phyloP scores from a whole-genome alignment of 2,329 filamentous ascomycete genomes.

The Aschersonia sp. region DNA sequence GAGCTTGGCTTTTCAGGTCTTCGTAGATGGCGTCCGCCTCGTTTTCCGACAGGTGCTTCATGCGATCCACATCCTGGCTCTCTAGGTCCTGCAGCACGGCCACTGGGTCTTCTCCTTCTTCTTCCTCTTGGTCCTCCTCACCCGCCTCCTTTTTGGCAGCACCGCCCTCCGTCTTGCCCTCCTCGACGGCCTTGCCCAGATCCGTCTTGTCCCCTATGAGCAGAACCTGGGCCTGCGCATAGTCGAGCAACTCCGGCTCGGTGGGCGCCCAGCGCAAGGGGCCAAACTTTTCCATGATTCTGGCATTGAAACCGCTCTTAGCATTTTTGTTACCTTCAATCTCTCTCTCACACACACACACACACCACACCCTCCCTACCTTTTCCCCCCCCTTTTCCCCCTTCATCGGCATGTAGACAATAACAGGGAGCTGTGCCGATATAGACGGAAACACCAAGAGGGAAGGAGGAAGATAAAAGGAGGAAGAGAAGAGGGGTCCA shows the following conservation, averaged over 20 bases:
- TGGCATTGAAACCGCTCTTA: constrained; percentile 11
- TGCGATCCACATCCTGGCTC: constrained; percentile 56
- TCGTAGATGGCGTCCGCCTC: constrained; percentile 17
- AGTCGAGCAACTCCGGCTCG: constrained; percentile 59
- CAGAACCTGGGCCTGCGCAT: constrained; percentile 60
- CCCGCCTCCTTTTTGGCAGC: background rate
- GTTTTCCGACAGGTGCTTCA: constrained; percentile 33
- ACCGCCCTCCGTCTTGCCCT: constrained; percentile 41
- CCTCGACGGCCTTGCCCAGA: constrained; percentile 36
- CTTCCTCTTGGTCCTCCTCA: no score
- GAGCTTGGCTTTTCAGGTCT: background rate
- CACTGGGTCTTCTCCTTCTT: constrained; percentile 22
- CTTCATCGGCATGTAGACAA: no score
- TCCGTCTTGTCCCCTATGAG: constrained; percentile 60
- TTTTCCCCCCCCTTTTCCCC: no score
- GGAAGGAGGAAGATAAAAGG: background rate
- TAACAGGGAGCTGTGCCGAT: background rate
- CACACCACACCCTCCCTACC: no score
- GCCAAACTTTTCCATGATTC: constrained; percentile 57
- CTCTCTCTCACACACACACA: background rate
- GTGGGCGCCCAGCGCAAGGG: constrained; percentile 61
- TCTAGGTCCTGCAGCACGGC: constrained; percentile 63
- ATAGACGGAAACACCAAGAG: background rate
- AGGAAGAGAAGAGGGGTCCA: no score
- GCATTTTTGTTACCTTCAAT: background rate